Conservation (phyloP, 1,139 yeast genomes). For the Zhuliangozyma parablackwelliae region DNA sequence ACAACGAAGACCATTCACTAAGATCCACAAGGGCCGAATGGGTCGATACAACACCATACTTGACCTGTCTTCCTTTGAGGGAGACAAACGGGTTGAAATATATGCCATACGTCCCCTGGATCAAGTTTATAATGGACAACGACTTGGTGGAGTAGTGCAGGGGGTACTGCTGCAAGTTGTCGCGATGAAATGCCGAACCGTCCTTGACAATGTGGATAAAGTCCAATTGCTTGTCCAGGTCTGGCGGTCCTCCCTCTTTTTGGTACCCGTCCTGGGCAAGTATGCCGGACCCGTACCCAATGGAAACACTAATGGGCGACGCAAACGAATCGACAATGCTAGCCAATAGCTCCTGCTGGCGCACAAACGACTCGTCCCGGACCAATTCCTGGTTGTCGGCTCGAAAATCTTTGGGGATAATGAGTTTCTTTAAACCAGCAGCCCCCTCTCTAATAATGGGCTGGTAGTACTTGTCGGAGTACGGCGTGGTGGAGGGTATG, state of each 20-base stretch:
- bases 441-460: slow-evolving; percentile 27
- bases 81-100: slow-evolving; percentile 89
- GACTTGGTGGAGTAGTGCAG: slow-evolving; percentile 73
- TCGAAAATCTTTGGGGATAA: slow-evolving; percentile 20
- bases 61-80: slow-evolving; percentile 51
- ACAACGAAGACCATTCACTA: slow-evolving; percentile 77
- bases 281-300: slow-evolving; percentile 96
- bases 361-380: slow-evolving; percentile 28
- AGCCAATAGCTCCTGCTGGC: slow-evolving; percentile 32
- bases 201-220: slow-evolving; percentile 79
- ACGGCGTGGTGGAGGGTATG: slow-evolving; percentile 13
- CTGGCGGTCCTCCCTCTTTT: slow-evolving; percentile 12
- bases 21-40: slow-evolving; percentile 62
- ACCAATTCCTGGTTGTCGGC: slow-evolving; percentile 52
- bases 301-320: slow-evolving; percentile 57
- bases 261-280: slow-evolving; percentile 67
- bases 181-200: slow-evolving; percentile 69
- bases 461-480: slow-evolving; percentile 25
- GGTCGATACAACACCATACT: slow-evolving; percentile 80
- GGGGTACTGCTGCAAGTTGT: slow-evolving; percentile 62
- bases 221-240: slow-evolving; percentile 64
- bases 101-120: slow-evolving; percentile 83
- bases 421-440: slow-evolving; percentile 21
- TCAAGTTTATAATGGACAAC: slow-evolving; percentile 53
- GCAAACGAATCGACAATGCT: slow-evolving; percentile 53